Percentiles rank a stretch among this genome's conserved stretches.
phyloP scores from a whole-genome alignment of 371 early-diverging fungal species.

The Mortierella sp. region DNA sequence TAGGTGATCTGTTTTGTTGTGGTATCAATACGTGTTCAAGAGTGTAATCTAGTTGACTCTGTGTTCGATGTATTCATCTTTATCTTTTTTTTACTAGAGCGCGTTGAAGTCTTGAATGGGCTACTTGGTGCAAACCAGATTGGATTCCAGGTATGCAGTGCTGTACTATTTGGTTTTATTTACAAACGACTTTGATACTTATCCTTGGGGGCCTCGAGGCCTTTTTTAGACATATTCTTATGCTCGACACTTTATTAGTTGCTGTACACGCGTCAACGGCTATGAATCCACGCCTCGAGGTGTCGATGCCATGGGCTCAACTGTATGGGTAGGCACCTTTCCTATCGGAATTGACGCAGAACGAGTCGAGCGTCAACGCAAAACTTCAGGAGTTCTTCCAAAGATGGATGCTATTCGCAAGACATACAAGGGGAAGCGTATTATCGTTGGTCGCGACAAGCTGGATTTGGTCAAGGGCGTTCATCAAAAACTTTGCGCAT shows the following conservation, averaged over 20 bases:
- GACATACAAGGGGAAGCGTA: constrained; percentile 92
- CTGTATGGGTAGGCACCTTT: constrained; percentile 88
- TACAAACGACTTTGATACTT: background rate
- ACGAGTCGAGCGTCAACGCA: constrained; percentile 58
- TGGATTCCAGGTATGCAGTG: constrained; percentile 84
- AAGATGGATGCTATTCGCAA: constrained; percentile 84
- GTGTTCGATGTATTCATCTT: too few relatives aligned
- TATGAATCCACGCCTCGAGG: constrained; percentile 86
- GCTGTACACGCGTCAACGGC: constrained; percentile 91
- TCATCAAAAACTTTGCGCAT: constrained; percentile 94
- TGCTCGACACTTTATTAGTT: constrained; percentile 94
- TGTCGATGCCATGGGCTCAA: constrained; percentile 78
- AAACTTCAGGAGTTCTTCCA: constrained; percentile 62
- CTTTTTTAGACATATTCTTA: constrained; percentile 94
- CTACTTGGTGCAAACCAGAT: constrained; percentile 93
- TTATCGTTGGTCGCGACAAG: constrained; percentile 98
- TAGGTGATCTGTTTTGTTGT: constrained; percentile 54
- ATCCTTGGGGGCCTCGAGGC: too few relatives aligned
- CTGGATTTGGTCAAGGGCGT: constrained; percentile 99
- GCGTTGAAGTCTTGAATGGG: constrained; percentile 92
- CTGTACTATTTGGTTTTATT: background rate
- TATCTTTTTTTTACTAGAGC: constrained; percentile 59
- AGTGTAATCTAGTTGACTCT: background rate
- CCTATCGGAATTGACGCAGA: constrained; percentile 97
- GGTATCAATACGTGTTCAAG: background rate